Evolutionary conservation across 2,329 filamentous ascomycete species (phyloP).

Genomic region (Talaromyces sp.): DNA sequence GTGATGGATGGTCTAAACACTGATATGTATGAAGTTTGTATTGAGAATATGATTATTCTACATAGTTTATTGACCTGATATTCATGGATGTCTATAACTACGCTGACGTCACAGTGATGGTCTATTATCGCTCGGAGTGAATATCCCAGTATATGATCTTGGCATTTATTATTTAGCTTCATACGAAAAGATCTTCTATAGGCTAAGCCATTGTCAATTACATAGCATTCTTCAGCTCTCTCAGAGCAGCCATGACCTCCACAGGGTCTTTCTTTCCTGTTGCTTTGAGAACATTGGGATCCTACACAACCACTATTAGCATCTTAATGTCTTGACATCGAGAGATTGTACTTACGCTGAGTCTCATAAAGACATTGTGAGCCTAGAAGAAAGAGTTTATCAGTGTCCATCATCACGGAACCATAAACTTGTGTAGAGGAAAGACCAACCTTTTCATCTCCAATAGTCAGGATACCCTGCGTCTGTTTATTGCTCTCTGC

Average conservation of each 20-base stretch:
- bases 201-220: conserved; percentile 21
- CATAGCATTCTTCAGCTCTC: conserved; percentile 74
- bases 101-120: conserved; percentile 8
- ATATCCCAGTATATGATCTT: neutral
- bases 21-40: neutral
- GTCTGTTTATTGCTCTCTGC: conserved; percentile 79
- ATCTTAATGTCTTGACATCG: neutral
- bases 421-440: too few species aligned
- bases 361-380: conserved; percentile 96
- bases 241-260: conserved; percentile 77
- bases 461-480: conserved; percentile 94
- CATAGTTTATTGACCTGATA: neutral
- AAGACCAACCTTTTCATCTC: conserved; percentile 80
- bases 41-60: neutral
- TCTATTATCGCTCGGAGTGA: neutral
- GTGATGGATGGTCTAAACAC: neutral
- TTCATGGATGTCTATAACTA: neutral
- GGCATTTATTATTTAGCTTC: neutral
- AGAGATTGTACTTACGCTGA: conserved; percentile 56
- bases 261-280: conserved; percentile 78
- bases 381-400: conserved; percentile 50
- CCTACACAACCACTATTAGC: conserved; percentile 45
- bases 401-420: conserved; percentile 3
- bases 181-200: neutral
- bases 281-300: conserved; percentile 77